Evolutionary conservation across 495 filamentous ascomycete species (phyloP).

Genomic region (Aspergillus baeticus): DNA sequence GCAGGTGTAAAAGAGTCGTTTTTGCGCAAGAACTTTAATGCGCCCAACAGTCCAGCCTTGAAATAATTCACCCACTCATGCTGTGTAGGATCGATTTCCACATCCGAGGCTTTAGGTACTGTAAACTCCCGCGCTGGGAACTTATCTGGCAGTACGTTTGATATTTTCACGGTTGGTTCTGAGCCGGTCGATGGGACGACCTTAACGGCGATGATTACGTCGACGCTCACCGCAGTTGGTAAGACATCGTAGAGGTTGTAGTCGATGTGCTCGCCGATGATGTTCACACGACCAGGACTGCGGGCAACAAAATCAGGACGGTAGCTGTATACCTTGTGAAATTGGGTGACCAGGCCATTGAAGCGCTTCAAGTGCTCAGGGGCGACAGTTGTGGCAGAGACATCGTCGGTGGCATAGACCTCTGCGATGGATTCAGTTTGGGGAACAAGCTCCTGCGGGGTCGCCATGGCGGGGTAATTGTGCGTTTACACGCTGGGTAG

Average conservation of each 20-base stretch:
- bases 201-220: conserved; percentile 85
- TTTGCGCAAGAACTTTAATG: conserved; percentile 72
- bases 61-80: conserved; percentile 99
- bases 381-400: conserved; percentile 33
- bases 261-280: conserved; percentile 99
- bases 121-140: conserved; percentile 77
- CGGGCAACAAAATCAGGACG: conserved; percentile 79
- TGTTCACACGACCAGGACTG: conserved; percentile 93
- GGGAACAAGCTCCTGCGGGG: conserved; percentile 47
- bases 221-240: conserved; percentile 90
- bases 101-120: conserved; percentile 61
- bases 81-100: conserved; percentile 78
- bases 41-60: conserved; percentile 83
- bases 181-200: conserved; percentile 42
- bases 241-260: conserved; percentile 96
- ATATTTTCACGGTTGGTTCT: conserved; percentile 59
- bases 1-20: conserved; percentile 56
- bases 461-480: conserved; percentile 37
- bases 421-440: conserved; percentile 50
- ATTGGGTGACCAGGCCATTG: conserved; percentile 66
- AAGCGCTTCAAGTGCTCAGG: conserved; percentile 58
- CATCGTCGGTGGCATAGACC: conserved; percentile 49
- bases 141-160: conserved; percentile 74
- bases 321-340: conserved; percentile 68
- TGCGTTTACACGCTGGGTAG: neutral